These are phyloP conservation scores for Aspergillus sp. DNA, from an alignment of 2,329 filamentous ascomycete species.

Conservation along the genomic window DNA sequence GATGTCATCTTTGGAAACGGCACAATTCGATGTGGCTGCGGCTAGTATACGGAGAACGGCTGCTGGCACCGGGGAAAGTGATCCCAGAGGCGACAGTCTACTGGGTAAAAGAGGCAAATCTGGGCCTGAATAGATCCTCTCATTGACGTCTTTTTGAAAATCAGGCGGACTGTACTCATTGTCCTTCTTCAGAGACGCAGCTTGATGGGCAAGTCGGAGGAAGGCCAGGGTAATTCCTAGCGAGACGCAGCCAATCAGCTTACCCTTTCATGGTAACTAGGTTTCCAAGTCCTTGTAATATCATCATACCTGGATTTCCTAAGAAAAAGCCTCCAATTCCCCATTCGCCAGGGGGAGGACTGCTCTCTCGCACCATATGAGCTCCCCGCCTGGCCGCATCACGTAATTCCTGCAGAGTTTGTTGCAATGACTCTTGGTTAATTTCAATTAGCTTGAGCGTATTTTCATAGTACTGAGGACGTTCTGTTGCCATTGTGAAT, in stretches of 20 bases:
- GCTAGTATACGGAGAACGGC: slow-evolving; percentile 14
- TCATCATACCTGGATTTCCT: slow-evolving; percentile 24
- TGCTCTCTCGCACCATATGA: slow-evolving; percentile 18
- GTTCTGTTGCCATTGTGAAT: not conserved
- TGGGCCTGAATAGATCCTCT: slow-evolving; percentile 21
- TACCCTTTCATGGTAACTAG: not conserved
- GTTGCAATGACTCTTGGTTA: slow-evolving; percentile 10
- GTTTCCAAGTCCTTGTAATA: not conserved
- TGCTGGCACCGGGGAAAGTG: slow-evolving; percentile 23
- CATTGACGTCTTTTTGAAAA: slow-evolving; percentile 20
- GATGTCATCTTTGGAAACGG: slow-evolving; percentile 23
- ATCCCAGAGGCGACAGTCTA: slow-evolving; percentile 29
- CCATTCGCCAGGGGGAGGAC: slow-evolving; percentile 16
- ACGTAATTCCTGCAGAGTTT: slow-evolving; percentile 23
- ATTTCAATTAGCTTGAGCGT: slow-evolving; percentile 16
- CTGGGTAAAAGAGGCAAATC: slow-evolving; percentile 20
- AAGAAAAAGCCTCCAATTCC: slow-evolving; percentile 24
- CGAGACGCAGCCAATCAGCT: not conserved
- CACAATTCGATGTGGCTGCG: slow-evolving; percentile 11
- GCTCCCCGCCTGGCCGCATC: slow-evolving; percentile 23
- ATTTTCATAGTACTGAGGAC: slow-evolving; percentile 22
- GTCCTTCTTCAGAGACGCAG: slow-evolving; percentile 14
- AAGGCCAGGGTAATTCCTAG: slow-evolving; percentile 32
- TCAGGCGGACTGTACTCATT: slow-evolving; percentile 8
- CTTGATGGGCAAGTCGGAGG: slow-evolving; percentile 33